Base-by-base conservation (phyloP, 163 green algal species). In the Scenedesmus sp. region DNA sequence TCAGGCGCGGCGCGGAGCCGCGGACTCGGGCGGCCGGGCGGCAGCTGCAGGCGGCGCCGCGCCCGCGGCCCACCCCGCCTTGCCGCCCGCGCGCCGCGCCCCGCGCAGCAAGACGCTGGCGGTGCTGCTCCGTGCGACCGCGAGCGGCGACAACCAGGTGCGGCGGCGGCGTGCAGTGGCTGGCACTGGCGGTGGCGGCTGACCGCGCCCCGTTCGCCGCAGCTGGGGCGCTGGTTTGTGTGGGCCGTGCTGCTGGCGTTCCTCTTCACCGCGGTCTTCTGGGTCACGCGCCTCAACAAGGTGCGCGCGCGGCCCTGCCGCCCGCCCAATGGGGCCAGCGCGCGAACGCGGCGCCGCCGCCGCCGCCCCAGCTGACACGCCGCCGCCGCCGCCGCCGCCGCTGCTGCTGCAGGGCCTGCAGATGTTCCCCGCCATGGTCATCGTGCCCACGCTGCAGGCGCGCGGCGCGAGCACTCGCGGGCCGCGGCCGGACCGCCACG, bases 191-290 rank as follows among this genome's bases (percentile, higher is more conserved):
- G 47, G 47, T 56, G 17, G 54, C 89, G 93, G 83, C 75, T 92
- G 39, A 64, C 47, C 15, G 65, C 51, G 75, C 57, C 69, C n/a
- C n/a, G n/a, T n/a, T n/a, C n/a, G n/a, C n/a, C n/a, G n/a, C n/a
- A n/a, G n/a, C n/a, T 97, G 90, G 91, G 94, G 95, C 86, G 93
- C 88, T 0, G 96, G 80, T 96, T 96, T 86, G 94, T 88, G 0
- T 97, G 82, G 78, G 20, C 97, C 22, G 83, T 89, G 33, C 64
- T 97, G 42, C 44, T 89, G n/a, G 70, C 86, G 22, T 97, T 98
- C 79, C 17, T 95, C 0, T 26, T 89, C 9, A 89, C 88, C 10
- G 90, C 89, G n/a, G 78, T 76, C 1, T 97, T 96, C 75, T 97
- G 92, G 92, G 85, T 94, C 4, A 86, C 79, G 0, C 82, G 89